Evolutionary conservation across 2,329 filamentous ascomycete genomes (phyloP).

Genomic region (Fusarium brevicatenulatum): DNA sequence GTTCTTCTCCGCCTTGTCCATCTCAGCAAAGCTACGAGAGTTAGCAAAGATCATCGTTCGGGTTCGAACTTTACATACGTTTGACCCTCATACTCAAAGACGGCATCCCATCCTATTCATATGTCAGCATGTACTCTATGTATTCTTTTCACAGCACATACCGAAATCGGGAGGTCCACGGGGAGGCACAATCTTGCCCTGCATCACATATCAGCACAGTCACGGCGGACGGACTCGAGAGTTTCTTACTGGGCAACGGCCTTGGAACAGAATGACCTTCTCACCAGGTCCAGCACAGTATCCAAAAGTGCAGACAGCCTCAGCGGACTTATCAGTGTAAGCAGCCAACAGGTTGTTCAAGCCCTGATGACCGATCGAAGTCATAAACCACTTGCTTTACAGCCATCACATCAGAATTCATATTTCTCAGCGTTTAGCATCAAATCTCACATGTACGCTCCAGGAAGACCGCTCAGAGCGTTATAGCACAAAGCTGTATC

Average conservation of each 20-base stretch:
- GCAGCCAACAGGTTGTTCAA: conserved; percentile 90
- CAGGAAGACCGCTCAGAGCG: conserved; percentile 89
- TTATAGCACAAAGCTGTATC: conserved; percentile 96
- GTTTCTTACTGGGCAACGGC: conserved; percentile 76
- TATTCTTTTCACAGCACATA: conserved; percentile 50
- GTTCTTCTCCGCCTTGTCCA: conserved; percentile 90
- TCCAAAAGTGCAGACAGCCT: conserved; percentile 96
- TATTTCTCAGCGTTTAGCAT: neutral
- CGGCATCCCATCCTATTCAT: conserved; percentile 86
- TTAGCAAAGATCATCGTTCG: conserved; percentile 8
- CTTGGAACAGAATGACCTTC: conserved; percentile 90
- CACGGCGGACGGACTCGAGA: neutral
- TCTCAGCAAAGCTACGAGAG: conserved; percentile 79
- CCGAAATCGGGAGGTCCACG: conserved; percentile 86
- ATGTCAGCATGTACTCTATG: conserved; percentile 18
- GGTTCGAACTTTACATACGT: conserved; percentile 63
- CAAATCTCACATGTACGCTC: conserved; percentile 85
- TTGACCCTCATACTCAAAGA: conserved; percentile 92
- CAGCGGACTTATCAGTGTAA: conserved; percentile 89
- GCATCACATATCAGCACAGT: neutral
- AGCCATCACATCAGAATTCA: conserved; percentile 11
- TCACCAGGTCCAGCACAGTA: conserved; percentile 87
- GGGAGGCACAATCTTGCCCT: conserved; percentile 83
- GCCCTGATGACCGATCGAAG: conserved; percentile 81
- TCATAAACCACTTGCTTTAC: conserved; percentile 90